A percentile compares a stretch with the other conserved stretches of the same genome.
Conservation (phyloP, 2,329 filamentous ascomycete species). For the Mollisia scopiformis region DNA sequence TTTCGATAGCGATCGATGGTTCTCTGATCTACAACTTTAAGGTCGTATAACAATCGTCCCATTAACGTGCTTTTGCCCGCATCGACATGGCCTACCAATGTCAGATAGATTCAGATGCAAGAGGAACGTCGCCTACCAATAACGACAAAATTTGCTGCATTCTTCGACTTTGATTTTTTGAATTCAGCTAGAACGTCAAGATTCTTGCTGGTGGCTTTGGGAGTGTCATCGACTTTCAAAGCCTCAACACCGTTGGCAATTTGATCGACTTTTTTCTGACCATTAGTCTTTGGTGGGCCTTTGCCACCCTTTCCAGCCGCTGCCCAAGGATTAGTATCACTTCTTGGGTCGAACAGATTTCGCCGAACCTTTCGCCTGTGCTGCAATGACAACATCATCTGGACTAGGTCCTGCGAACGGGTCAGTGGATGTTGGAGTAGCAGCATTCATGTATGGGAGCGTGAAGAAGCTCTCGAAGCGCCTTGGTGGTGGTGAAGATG, state of each 20-base stretch:
- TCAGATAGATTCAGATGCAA: conserved; percentile 6
- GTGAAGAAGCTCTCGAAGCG: conserved; percentile 35
- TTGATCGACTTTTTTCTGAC: conserved; percentile 44
- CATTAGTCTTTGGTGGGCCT: conserved; percentile 41
- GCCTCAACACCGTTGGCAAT: conserved; percentile 50
- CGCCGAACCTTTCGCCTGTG: conserved; percentile 84
- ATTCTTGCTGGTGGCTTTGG: conserved; percentile 72
- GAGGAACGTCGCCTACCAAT: conserved; percentile 61
- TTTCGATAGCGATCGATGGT: conserved; percentile 86
- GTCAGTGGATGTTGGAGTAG: conserved; percentile 48
- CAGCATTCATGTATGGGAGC: conserved; percentile 42
- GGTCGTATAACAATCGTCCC: conserved; percentile 88
- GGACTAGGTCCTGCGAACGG: conserved; percentile 87
- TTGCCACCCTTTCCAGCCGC: conserved; percentile 44
- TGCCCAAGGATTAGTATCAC: conserved; percentile 43
- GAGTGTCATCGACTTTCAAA: conserved; percentile 53
- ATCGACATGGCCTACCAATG: conserved; percentile 80
- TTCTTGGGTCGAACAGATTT: conserved; percentile 34
- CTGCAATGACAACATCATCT: conserved; percentile 85
- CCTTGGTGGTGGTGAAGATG: conserved; percentile 13
- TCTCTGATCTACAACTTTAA: conserved; percentile 84
- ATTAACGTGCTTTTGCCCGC: conserved; percentile 98
- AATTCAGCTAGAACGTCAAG: conserved; percentile 84
- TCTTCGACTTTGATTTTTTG: conserved; percentile 74
- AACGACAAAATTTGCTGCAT: conserved; percentile 86